Evolutionary conservation across 2,329 filamentous ascomycete species (phyloP).

Genomic region (Curvularia sp.): DNA sequence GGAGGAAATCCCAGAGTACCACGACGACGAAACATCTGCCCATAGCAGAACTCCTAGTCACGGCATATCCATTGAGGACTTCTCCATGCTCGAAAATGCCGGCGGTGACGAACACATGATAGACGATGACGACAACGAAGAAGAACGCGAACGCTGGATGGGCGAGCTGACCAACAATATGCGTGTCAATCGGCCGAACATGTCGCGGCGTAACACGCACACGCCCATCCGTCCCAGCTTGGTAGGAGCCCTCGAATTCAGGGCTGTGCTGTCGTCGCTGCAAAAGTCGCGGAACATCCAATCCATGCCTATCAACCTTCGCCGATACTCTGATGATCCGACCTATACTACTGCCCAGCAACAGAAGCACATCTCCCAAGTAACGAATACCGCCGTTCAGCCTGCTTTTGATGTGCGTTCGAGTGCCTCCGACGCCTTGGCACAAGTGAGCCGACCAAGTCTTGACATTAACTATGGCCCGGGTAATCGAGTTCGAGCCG

Average conservation of each 20-base stretch:
- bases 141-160: constrained; percentile 68
- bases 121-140: constrained; percentile 64
- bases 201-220: constrained; percentile 74
- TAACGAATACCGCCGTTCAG: constrained; percentile 57
- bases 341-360: constrained; percentile 56
- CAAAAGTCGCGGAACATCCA: constrained; percentile 81
- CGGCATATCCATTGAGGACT: constrained; percentile 67
- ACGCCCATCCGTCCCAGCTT: constrained; percentile 91
- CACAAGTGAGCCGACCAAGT: constrained; percentile 34
- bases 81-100: constrained; percentile 66
- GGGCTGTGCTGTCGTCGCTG: constrained; percentile 86
- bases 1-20: constrained; percentile 61
- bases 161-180: constrained; percentile 93
- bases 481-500: constrained; percentile 58
- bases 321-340: constrained; percentile 73
- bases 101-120: constrained; percentile 63
- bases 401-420: constrained; percentile 47
- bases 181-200: constrained; percentile 76
- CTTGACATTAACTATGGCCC: constrained; percentile 40
- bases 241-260: constrained; percentile 91
- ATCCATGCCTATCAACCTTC: constrained; percentile 71
- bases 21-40: constrained; percentile 61
- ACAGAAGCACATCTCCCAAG: constrained; percentile 57
- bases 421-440: constrained; percentile 27
- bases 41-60: constrained; percentile 51